Percentiles rank a stretch among this genome's conserved stretches.
phyloP scores from a whole-genome alignment of 2,329 filamentous ascomycete genomes.

The Talaromyces atroroseus region DNA sequence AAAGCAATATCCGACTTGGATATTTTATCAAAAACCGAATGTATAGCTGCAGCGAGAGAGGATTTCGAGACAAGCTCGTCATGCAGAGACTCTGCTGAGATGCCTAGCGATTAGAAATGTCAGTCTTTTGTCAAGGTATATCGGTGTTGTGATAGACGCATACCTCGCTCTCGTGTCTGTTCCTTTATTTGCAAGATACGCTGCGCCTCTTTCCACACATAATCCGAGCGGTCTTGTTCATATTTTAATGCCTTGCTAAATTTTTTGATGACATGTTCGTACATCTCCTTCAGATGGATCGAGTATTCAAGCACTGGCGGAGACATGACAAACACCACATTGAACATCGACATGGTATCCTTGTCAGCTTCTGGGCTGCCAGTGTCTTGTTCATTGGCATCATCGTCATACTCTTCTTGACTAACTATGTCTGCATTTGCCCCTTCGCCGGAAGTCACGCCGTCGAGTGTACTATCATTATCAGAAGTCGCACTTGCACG shows the following conservation, averaged over 20 bases:
- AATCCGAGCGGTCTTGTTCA: conserved; percentile 82
- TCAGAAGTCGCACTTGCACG: not conserved
- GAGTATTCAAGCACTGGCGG: conserved; percentile 73
- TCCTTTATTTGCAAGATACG: conserved; percentile 75
- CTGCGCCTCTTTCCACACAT: conserved; percentile 87
- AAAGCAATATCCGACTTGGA: conserved; percentile 82
- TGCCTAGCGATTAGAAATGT: conserved; percentile 21
- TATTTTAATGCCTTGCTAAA: conserved; percentile 89
- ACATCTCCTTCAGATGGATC: conserved; percentile 68
- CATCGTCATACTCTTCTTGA: not conserved
- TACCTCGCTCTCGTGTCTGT: conserved; percentile 62
- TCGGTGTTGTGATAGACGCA: not conserved
- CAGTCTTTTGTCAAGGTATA: conserved; percentile 14
- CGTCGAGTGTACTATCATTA: not conserved
- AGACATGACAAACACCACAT: conserved; percentile 86
- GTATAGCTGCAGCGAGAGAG: conserved; percentile 74
- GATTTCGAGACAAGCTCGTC: conserved; percentile 53
- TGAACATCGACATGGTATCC: conserved; percentile 89
- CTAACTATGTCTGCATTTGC: conserved; percentile 17
- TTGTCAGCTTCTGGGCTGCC: conserved; percentile 36
- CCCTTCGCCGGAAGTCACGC: conserved; percentile 12
- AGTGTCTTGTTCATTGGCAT: conserved; percentile 16
- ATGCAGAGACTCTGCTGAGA: conserved; percentile 34
- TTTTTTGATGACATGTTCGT: conserved; percentile 84
- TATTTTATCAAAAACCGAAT: conserved; percentile 74